A percentile compares a stretch with the other conserved stretches of the same genome.
phyloP scores from a whole-genome alignment of 2,329 filamentous ascomycete genomes.

The Colletotrichum siamense region DNA sequence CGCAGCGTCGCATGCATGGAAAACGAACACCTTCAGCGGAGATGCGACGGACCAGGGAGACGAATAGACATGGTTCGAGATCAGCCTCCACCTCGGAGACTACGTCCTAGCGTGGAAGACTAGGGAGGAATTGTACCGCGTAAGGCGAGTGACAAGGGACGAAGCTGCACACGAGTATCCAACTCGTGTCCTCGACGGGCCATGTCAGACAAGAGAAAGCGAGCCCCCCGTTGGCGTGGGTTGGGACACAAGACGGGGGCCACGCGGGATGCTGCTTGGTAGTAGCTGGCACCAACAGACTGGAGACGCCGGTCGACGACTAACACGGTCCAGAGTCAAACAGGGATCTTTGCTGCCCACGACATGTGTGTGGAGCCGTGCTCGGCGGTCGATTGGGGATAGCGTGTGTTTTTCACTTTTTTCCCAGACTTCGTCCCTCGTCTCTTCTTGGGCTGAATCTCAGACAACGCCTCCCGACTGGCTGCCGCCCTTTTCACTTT shows the following conservation, averaged over 20 bases:
- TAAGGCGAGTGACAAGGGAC: constrained; percentile 2
- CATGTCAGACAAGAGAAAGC: background rate
- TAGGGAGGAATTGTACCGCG: background rate
- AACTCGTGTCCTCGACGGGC: background rate
- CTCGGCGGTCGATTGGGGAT: constrained; percentile 12
- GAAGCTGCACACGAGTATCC: background rate
- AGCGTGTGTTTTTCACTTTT: constrained; percentile 15
- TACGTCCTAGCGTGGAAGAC: background rate
- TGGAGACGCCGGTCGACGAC: background rate
- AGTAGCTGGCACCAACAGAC: background rate
- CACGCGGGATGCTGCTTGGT: background rate
- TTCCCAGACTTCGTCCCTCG: constrained; percentile 7
- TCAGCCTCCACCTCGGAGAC: constrained; percentile 17
- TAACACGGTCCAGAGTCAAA: background rate
- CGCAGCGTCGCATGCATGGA: background rate
- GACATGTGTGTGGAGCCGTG: background rate
- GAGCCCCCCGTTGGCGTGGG: background rate
- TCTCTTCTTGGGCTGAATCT: background rate
- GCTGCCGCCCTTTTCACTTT: constrained; percentile 14
- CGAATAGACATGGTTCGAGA: constrained; percentile 11
- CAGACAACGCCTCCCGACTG: background rate
- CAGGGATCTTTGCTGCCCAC: constrained; percentile 1
- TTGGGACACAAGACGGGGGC: background rate
- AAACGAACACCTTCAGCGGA: background rate
- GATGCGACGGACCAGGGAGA: constrained; percentile 20